phyloP scores from a whole-genome alignment of 1,284 basidiomycete genomes.

The Microbotryum scabiosae region DNA sequence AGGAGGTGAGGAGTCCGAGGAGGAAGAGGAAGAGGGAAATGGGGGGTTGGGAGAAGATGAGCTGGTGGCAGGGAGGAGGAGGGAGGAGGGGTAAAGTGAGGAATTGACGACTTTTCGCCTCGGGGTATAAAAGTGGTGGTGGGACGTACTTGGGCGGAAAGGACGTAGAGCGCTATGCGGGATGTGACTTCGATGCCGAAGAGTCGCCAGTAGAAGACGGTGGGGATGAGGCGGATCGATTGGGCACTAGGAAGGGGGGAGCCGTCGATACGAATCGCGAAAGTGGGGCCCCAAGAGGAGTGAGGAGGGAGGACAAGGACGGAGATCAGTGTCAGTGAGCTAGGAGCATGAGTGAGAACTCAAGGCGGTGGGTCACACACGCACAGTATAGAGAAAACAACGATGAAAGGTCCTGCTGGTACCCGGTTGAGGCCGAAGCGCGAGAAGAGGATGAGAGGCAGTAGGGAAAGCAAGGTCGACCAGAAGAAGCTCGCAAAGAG shows the following conservation, averaged over 20 bases:
- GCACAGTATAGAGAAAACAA: constrained; percentile 61
- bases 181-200: constrained; percentile 17
- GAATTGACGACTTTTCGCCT: not conserved
- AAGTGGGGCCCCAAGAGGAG: not conserved
- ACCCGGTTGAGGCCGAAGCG: constrained; percentile 60
- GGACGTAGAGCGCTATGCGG: constrained; percentile 16
- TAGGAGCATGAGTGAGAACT: constrained; percentile 46
- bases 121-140: not conserved
- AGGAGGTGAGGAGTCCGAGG: constrained; percentile 60
- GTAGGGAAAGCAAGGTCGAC: constrained; percentile 59
- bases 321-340: not conserved
- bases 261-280: too few species aligned
- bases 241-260: constrained; percentile 6
- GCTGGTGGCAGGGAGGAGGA: constrained; percentile 59
- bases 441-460: constrained; percentile 55
- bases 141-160: constrained; percentile 1
- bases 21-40: constrained; percentile 54
- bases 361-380: constrained; percentile 71
- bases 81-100: constrained; percentile 45
- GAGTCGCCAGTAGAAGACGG: constrained; percentile 19
- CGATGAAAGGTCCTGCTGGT: constrained; percentile 61
- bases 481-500: constrained; percentile 55
- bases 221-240: constrained; percentile 13
- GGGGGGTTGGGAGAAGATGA: constrained; percentile 58
- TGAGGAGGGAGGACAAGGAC: not conserved